Conservation (phyloP, 2,329 filamentous ascomycete genomes). For the Alternaria triticina region DNA sequence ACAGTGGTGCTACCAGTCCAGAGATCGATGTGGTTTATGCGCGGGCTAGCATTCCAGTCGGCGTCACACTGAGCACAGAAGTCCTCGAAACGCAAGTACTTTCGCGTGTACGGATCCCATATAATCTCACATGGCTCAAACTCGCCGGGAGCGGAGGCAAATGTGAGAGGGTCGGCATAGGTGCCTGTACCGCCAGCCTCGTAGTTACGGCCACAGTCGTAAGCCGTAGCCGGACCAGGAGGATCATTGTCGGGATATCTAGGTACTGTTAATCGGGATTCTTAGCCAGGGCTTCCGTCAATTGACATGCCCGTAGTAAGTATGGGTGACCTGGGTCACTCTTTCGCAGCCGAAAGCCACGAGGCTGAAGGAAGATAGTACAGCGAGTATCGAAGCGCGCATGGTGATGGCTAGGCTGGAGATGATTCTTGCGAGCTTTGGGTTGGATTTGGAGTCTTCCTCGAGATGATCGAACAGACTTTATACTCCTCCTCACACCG, state of each 20-base stretch:
- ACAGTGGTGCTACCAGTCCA: constrained; percentile 25
- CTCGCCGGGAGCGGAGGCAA: constrained; percentile 51
- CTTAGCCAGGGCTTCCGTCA: background rate
- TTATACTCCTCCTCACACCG: background rate
- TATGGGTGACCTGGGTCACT: constrained; percentile 19
- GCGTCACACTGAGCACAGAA: constrained; percentile 41
- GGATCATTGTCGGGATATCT: constrained; percentile 35
- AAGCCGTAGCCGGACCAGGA: constrained; percentile 28
- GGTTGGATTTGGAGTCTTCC: background rate
- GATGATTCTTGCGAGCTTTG: background rate
- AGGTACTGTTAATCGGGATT: background rate
- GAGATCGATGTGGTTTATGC: constrained; percentile 22
- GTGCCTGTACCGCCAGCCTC: constrained; percentile 53
- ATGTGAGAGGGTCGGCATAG: constrained; percentile 53
- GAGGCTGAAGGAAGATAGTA: constrained; percentile 7
- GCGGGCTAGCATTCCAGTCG: constrained; percentile 25
- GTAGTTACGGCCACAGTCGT: constrained; percentile 34
- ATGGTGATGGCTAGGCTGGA: background rate
- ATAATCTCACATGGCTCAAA: constrained; percentile 54
- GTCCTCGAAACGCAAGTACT: constrained; percentile 52
- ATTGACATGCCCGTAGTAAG: constrained; percentile 26
- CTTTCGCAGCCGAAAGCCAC: constrained; percentile 6
- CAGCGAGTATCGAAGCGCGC: constrained; percentile 4
- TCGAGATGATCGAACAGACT: background rate
- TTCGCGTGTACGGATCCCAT: constrained; percentile 54